Conservation (phyloP, 2,329 filamentous ascomycete genomes). For the Xenoacremonium recifei region DNA sequence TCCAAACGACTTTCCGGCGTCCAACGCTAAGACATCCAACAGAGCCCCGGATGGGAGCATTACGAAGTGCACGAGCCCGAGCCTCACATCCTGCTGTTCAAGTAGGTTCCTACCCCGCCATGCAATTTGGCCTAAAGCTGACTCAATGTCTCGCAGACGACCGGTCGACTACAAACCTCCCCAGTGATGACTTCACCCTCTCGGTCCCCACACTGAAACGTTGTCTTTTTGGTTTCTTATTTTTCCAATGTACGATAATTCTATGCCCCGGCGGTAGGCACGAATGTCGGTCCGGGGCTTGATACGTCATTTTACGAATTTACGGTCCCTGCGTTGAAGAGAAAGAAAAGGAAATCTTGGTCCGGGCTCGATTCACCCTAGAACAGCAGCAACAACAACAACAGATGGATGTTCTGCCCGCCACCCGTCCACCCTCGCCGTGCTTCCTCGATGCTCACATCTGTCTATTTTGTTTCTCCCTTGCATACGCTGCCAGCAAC, state of each 20-base stretch:
- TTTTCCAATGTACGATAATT: constrained; percentile 26
- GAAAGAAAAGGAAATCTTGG: constrained; percentile 25
- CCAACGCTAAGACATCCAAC: constrained; percentile 19
- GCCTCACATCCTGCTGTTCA: constrained; percentile 97
- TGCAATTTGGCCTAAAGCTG: background rate
- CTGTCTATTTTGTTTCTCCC: no score
- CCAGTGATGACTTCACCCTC: constrained; percentile 35
- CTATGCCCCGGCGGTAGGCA: constrained; percentile 10
- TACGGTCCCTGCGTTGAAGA: constrained; percentile 26
- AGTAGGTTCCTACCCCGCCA: constrained; percentile 58
- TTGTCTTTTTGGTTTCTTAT: constrained; percentile 12
- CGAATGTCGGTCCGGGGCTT: constrained; percentile 14
- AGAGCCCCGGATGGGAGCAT: constrained; percentile 99
- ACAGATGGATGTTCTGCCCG: no score
- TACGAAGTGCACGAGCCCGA: constrained; percentile 99
- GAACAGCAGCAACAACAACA: no score
- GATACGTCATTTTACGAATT: constrained; percentile 25
- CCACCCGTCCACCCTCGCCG: no score
- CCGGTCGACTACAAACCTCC: constrained; percentile 83
- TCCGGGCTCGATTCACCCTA: no score
- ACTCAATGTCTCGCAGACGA: constrained; percentile 52
- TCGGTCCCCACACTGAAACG: background rate
- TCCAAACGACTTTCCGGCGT: background rate
- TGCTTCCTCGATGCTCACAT: no score
- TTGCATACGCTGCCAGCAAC: no score